Base-by-base conservation (phyloP, 2,329 filamentous ascomycete species). In the Fusarium musae region DNA sequence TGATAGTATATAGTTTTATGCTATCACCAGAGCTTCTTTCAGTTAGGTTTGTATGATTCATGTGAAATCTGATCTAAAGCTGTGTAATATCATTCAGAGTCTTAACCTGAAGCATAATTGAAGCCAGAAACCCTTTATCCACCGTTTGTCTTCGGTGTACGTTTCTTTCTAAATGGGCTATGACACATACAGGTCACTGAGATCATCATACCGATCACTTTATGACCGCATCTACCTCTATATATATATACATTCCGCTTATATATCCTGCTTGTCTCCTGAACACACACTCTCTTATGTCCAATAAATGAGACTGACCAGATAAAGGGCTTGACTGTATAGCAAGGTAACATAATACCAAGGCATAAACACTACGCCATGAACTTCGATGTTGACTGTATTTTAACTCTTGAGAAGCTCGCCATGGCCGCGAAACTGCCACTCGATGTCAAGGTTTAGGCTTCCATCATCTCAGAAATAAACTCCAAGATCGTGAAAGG, bases 91-190 rank as follows among this genome's bases (percentile, higher is more conserved):
- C 6, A 5, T 8, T 12, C 6, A 11, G 2, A 52, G 17, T 11
- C 8, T 10, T 2, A 5, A 9, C 2, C n/a, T 21, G 15, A 52
- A 15, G 9, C 8, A 19, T 15, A 16, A 10, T 26, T 36, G 16
- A 23, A 11, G 12, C 9, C 12, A 26, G n/a, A 36, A 19, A 34
- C n/a, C 11, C 15, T 5, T 9, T 0, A 8, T 4, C 13, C 9
- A 19, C 3, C 0, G 4, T 0, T 0, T 0, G 0, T 9, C 10
- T 10, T 11, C 1, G 9, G 2, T 8, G 9, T 1, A 5, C 15
- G 16, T 19, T 19, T 23, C 2, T 2, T 8, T 17, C 12, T 4
- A 0, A 12, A 34, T 10, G 4, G 10, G 6, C 17, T 11, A 19
- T 23, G n/a, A 23, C 8, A 13, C 9, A 23, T 3, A 23, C n/a